Base-by-base conservation (phyloP, 1,284 basidiomycete species). In the Meira nashicola region DNA sequence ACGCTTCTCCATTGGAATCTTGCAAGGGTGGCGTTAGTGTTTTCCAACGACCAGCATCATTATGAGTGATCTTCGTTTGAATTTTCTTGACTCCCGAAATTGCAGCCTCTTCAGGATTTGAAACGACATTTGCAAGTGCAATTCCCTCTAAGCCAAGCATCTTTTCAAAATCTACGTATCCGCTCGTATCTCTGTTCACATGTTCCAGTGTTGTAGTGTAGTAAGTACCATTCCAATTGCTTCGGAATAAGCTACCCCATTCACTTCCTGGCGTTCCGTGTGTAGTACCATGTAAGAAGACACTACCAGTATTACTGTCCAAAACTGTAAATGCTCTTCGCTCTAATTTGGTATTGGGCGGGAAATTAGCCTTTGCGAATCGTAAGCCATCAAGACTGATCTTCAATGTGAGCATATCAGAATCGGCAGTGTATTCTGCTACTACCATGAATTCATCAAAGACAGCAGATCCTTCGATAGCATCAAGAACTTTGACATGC, bases 141-240 rank as follows among this genome's bases (percentile, higher is more conserved):
- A 98, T 94, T 0, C 94, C 94, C 79, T 98, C 93, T 52, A 98
- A 80, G 1, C 92, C 93, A 61, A 89, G 86, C 85, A 97, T 89
- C 83, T 97, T 98, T 81, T 99, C 94, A 72, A 98, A 99, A 79
- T 99, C 95, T 49, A 93, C 94, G 70, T 85, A 97, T 14, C 95
- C 94, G 0, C 81, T 78, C 0, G 85, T 81, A 77, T 98, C 88
- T 25, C 94, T 85, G 79, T 98, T 98, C 60, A 92, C 94, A 70
- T 91, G 84, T 68, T 90, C 88, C 51, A 89, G 76, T 0, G 92
- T 90, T 15, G 92, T 78, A 25, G 89, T 86, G 77, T 91, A 98
- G 82, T 96, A 97, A 0, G 95, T 98, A 39, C 94, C 94, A 74
- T 98, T 98, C 46, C 89, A 95, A 80, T 98, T 97, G 49, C 95